Base-by-base conservation (phyloP, 2,329 filamentous ascomycete genomes). In the Amauroascus niger region DNA sequence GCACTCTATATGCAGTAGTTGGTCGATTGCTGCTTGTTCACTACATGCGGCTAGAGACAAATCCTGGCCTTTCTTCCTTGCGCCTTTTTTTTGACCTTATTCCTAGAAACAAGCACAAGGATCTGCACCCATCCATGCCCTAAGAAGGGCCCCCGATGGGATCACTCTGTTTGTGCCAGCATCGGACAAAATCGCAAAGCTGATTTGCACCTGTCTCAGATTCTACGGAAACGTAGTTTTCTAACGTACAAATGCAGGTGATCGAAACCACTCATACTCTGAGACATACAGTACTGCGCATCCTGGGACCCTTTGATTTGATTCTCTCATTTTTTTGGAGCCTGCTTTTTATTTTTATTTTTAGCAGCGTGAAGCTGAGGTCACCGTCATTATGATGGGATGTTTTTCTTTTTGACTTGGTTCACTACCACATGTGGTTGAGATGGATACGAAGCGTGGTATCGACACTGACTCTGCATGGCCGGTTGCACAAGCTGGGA, bases 201-300 rank as follows among this genome's bases (percentile, higher is more conserved):
- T 44, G 49, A 41, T 44, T n/a, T 7, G 39, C 49, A 26, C 32
- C 20, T 51, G 49, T 51, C 49, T 51, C 49, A 51, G 49, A 51
- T 33, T 22, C 16, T 7, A n/a, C 16, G 14, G 22, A 37, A 51
- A 16, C 6, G 16, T n/a, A 16, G 11, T 28, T 13, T 39, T 30
- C 13, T 22, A 22, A 41, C 26, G 35, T 20, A 9, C 35, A 43
- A 22, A 18, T 26, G 35, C 35, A 41, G 35, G 9, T 50, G 48
- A 50, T 32, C 35, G 32, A 24, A 28, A 16, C 20, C 28, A 22
- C 24, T 22, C 18, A 32, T 28, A 4, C 20, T 32, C 48, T 33
- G 49, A 51, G 49, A 51, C 49, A 51, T 51, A 44, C 49, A 51
- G 30, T n/a, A 37, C 22, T 44, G 26, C 37, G 22, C 26, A 40